A percentile compares a stretch with the other conserved stretches of the same genome.
Conservation (phyloP, 371 early-diverging fungal species). For the Parasitella parasitica region DNA sequence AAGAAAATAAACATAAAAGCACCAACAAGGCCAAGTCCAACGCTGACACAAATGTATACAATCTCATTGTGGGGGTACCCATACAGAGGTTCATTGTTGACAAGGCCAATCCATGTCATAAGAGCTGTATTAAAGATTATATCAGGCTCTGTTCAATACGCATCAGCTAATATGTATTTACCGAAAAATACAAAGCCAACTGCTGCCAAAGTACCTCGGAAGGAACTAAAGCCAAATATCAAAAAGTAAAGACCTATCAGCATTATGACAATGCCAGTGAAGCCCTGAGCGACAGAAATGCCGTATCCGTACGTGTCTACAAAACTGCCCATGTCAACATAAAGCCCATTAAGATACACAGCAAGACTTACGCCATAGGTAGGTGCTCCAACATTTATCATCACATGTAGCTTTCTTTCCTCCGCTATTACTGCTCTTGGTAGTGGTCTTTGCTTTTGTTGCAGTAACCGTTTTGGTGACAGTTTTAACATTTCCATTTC, state of each 20-base stretch:
- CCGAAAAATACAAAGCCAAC: constrained; percentile 44
- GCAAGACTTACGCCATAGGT: constrained; percentile 26
- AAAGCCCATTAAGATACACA: neutral
- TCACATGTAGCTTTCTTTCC: constrained; percentile 10
- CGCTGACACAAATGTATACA: constrained; percentile 25
- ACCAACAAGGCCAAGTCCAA: constrained; percentile 29
- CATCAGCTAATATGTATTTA: too few species aligned
- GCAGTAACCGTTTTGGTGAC: constrained; percentile 28
- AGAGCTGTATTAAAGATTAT: constrained; percentile 13
- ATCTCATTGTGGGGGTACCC: constrained; percentile 32
- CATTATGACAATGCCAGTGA: constrained; percentile 35
- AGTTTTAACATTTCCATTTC: constrained; percentile 22
- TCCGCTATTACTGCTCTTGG: neutral
- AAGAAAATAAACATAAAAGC: constrained; percentile 30
- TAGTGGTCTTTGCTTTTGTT: constrained; percentile 1
- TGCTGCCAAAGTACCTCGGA: constrained; percentile 31
- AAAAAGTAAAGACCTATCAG: constrained; percentile 31
- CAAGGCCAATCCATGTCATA: constrained; percentile 43
- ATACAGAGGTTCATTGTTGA: constrained; percentile 37
- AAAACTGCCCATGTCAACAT: too few species aligned
- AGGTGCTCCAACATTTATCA: constrained; percentile 31
- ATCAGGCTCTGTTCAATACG: too few species aligned
- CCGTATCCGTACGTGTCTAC: constrained; percentile 38
- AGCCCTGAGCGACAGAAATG: constrained; percentile 30
- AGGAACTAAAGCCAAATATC: constrained; percentile 37